Evolutionary conservation across 495 filamentous ascomycete species (phyloP).

Genomic region (Amniculicola lignicola): DNA sequence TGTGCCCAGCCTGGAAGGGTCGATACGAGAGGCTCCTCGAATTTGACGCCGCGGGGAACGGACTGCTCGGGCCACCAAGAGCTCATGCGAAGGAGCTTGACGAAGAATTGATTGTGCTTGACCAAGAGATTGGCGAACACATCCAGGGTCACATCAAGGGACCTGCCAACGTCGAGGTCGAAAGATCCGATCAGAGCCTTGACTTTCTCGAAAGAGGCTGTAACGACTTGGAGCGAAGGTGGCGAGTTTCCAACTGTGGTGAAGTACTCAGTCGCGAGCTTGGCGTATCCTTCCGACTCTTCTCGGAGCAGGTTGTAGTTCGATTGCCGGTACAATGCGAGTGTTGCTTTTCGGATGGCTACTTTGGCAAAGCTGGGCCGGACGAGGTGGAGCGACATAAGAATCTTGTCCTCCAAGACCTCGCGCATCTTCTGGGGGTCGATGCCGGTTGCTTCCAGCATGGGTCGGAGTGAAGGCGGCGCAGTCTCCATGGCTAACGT

Average conservation of each 20-base stretch:
- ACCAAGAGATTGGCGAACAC: slow-evolving; percentile 82
- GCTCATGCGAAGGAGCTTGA: slow-evolving; percentile 83
- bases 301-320: slow-evolving; percentile 96
- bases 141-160: slow-evolving; percentile 87
- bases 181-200: slow-evolving; percentile 92
- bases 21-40: slow-evolving; percentile 39
- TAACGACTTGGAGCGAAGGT: slow-evolving; percentile 60
- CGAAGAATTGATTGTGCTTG: slow-evolving; percentile 84
- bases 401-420: slow-evolving; percentile 71
- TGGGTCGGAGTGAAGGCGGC: slow-evolving; percentile 47
- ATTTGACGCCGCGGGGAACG: slow-evolving; percentile 38
- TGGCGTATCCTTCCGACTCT: slow-evolving; percentile 92
- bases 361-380: slow-evolving; percentile 79
- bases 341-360: slow-evolving; percentile 83
- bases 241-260: slow-evolving; percentile 59
- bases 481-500: slow-evolving; percentile 60
- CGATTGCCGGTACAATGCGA: slow-evolving; percentile 87
- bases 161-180: slow-evolving; percentile 88
- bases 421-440: slow-evolving; percentile 70
- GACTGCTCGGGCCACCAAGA: slow-evolving; percentile 91
- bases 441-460: slow-evolving; percentile 69
- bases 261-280: slow-evolving; percentile 84
- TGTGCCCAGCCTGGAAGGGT: slow-evolving; percentile 75
- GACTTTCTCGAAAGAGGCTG: slow-evolving; percentile 70
- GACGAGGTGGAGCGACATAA: slow-evolving; percentile 73